Percentiles rank a stretch among this genome's conserved stretches.
Evolutionary conservation across 345 rosid genomes (phyloP).

Genomic region (Brassica napus): DNA sequence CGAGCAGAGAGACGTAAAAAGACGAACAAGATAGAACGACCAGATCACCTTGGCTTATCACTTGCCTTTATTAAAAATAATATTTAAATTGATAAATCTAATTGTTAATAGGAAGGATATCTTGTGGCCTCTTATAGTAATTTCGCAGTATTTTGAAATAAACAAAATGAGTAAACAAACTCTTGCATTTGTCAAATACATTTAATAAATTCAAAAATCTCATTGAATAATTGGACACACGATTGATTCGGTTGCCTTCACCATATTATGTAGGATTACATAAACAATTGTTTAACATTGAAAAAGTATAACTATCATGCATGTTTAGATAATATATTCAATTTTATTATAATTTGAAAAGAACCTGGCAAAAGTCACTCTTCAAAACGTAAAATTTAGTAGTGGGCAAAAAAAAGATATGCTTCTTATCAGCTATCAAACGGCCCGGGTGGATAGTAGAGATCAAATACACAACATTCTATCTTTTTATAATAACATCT

Average conservation of each 20-base stretch:
- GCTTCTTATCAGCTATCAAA: too few relatives aligned
- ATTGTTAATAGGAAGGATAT: neutral
- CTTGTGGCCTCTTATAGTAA: neutral
- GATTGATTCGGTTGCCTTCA: neutral
- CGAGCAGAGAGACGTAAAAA: conserved; percentile 35
- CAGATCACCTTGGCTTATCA: conserved; percentile 30
- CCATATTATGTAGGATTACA: neutral
- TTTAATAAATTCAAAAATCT: too few relatives aligned
- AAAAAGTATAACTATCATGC: neutral
- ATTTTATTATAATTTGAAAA: too few relatives aligned
- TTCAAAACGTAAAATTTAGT: too few relatives aligned
- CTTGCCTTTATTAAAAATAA: conserved; percentile 1
- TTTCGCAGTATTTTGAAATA: neutral
- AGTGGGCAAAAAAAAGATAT: too few relatives aligned
- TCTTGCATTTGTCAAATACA: neutral
- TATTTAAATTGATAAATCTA: neutral
- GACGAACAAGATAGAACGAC: conserved; percentile 30
- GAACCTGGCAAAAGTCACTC: too few relatives aligned
- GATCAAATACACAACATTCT: too few relatives aligned
- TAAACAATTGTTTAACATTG: neutral
- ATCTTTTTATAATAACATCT: neutral
- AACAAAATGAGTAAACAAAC: neutral
- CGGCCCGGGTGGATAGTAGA: too few relatives aligned
- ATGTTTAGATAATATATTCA: neutral
- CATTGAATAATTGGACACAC: neutral